Base-by-base conservation (phyloP, 2,329 filamentous ascomycete species). In the Dothideomycetes sp. region DNA sequence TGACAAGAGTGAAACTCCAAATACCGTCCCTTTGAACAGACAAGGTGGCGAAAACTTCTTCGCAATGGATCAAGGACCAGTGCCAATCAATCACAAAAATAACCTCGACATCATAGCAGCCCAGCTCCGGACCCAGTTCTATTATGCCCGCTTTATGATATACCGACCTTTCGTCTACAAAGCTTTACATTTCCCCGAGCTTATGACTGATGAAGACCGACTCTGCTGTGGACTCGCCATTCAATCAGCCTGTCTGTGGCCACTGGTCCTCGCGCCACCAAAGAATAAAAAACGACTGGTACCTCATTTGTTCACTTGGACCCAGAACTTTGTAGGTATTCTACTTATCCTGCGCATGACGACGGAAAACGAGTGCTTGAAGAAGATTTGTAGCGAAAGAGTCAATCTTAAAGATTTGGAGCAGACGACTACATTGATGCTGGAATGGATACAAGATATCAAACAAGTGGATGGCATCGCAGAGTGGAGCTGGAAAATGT, bases 361-460 rank as follows among this genome's bases (percentile, higher is more conserved):
- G 10, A 63, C 62, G 13, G 68, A 71, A 42, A 68, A 73, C 31
- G 64, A 65, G 1, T 67, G 72, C 43, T 52, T 80, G 27, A 51
- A 58, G 17, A 58, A 64, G 16, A 73, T 79, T 43, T 64, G 71
- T 28, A 59, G 63, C 11, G 64, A 67, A 11, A 53, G 73, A 25
- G 74, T 78, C 45, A 53, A 60, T 30, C 47, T 45, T 11, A 52
- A 51, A 11, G 73, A 76, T 43, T 53, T 68, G 12, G 67, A 74
- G 33, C 58, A 69, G 48, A 76, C 71, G 11, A 64, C 71, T 1
- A 55, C 58, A 4, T 51, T 74, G 34, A 76, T 76, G 55, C 55
- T 78, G 34, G 71, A 76, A 44, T 80, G 76, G 75, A 61, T 80
- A 36, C 56, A 66, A 33, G 76, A 80, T 50, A 61, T 79, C 47